phyloP scores from a whole-genome alignment of 352 stramenopile genomes.

The Pythium biforme region DNA sequence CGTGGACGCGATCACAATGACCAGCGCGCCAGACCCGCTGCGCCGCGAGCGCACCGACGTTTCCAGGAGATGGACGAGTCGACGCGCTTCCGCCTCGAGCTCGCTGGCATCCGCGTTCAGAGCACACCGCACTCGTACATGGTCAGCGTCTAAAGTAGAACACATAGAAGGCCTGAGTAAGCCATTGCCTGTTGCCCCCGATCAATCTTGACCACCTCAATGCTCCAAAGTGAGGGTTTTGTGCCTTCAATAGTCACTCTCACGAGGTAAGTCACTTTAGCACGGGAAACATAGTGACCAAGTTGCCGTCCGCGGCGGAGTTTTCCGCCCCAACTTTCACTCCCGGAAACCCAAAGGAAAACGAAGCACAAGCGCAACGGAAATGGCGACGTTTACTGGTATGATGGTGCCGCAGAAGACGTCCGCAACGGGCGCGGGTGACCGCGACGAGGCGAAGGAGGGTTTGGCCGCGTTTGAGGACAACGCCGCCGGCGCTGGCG shows the following conservation, averaged over 20 bases:
- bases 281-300: constrained; percentile 22
- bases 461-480: not conserved
- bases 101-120: constrained; percentile 20
- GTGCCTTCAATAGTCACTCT: constrained; percentile 21
- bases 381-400: constrained; percentile 1
- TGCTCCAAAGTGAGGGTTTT: not conserved
- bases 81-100: constrained; percentile 24
- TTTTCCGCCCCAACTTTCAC: constrained; percentile 11
- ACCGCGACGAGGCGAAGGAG: not conserved
- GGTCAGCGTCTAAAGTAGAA: constrained; percentile 7
- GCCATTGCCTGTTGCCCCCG: no score
- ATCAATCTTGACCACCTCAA: no score
- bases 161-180: no score
- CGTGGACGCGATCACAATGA: not conserved
- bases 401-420: not conserved
- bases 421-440: no score
- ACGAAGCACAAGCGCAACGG: not conserved
- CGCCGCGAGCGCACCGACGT: not conserved
- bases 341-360: constrained; percentile 1
- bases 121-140: not conserved
- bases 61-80: constrained; percentile 19
- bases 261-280: constrained; percentile 5
- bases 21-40: not conserved
- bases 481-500: no score
- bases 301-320: constrained; percentile 17